Conservation (phyloP, 2,329 filamentous ascomycete species). For the Cladosporium sp. region DNA sequence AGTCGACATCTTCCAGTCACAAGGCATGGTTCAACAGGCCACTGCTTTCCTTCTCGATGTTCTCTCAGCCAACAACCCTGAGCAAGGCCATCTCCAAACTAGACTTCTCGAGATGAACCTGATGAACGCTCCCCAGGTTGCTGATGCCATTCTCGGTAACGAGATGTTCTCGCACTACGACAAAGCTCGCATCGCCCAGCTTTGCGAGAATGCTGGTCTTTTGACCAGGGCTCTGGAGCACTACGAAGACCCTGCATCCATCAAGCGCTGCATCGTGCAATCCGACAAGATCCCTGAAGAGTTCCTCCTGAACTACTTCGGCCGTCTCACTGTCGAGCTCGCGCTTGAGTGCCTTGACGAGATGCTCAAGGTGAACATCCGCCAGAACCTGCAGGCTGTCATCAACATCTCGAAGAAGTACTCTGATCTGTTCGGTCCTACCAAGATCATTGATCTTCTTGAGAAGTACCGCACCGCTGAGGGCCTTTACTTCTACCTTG, state of each 20-base stretch:
- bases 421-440: conserved; percentile 88
- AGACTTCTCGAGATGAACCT: conserved; percentile 97
- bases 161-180: conserved; percentile 99
- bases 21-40: conserved; percentile 95
- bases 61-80: conserved; percentile 89
- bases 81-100: conserved; percentile 91
- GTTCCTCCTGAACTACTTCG: conserved; percentile 90
- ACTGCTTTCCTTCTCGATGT: conserved; percentile 98
- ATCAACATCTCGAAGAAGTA: conserved; percentile 97
- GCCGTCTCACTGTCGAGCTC: conserved; percentile 91
- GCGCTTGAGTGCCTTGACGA: conserved; percentile 91
- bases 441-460: conserved; percentile 83
- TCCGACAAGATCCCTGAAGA: conserved; percentile 85
- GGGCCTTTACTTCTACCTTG: conserved; percentile 96
- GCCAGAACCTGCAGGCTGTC: conserved; percentile 91
- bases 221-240: conserved; percentile 74
- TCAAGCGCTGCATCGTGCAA: conserved; percentile 88
- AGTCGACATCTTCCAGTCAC: conserved; percentile 96
- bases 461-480: conserved; percentile 98
- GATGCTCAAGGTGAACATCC: conserved; percentile 96
- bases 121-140: conserved; percentile 92
- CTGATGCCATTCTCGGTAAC: conserved; percentile 95
- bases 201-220: conserved; percentile 92
- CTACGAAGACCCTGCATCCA: conserved; percentile 82
- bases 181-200: conserved; percentile 78